Evolutionary conservation across 768 basidiomycete genomes (phyloP).

Genomic region (Guyanaporus albipodus): DNA sequence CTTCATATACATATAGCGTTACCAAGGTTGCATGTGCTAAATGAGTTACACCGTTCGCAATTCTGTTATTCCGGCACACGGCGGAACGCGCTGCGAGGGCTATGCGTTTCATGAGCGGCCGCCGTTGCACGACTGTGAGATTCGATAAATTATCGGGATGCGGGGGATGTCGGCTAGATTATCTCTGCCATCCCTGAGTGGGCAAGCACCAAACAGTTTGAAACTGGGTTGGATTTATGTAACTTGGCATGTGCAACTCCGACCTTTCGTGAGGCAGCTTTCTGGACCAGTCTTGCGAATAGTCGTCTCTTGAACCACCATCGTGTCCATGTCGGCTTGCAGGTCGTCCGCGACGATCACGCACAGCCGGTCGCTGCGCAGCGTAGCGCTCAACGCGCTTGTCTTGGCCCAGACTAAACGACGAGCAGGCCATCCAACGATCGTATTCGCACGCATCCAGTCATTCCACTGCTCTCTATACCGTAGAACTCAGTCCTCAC

Average conservation of each 20-base stretch:
- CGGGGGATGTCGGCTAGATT: slow-evolving; percentile 20
- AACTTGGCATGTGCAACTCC: slow-evolving; percentile 13
- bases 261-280: slow-evolving; percentile 1
- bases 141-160: slow-evolving; percentile 8
- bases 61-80: neutral
- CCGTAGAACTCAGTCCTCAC: slow-evolving; percentile 18
- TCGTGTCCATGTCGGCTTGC: slow-evolving; percentile 31
- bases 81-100: neutral
- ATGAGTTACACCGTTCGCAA: no score
- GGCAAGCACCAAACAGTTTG: neutral
- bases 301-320: slow-evolving; percentile 22
- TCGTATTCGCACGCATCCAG: slow-evolving; percentile 21
- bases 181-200: neutral
- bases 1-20: neutral
- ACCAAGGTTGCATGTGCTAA: neutral
- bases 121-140: slow-evolving; percentile 10
- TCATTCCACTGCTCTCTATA: slow-evolving; percentile 31
- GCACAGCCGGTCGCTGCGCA: slow-evolving; percentile 20
- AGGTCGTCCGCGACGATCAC: slow-evolving; percentile 25
- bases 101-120: neutral
- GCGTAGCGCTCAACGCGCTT: slow-evolving; percentile 18
- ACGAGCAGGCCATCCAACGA: neutral
- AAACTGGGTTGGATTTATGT: slow-evolving; percentile 22
- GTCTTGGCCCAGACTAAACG: slow-evolving; percentile 19
- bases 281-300: slow-evolving; percentile 13